phyloP scores from a whole-genome alignment of 257 asterid genomes.

The Cruciata laevipes region DNA sequence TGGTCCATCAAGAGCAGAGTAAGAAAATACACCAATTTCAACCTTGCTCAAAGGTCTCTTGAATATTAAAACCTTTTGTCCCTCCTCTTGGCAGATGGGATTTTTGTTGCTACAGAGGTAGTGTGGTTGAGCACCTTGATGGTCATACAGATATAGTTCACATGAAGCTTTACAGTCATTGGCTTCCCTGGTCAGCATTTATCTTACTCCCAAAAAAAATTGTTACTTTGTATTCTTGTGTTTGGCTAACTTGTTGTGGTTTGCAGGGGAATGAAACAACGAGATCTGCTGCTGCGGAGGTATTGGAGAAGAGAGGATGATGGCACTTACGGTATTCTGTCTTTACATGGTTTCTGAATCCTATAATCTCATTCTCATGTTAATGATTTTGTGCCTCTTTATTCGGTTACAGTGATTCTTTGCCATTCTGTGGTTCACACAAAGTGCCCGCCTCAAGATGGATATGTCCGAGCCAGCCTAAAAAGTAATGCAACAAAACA shows the following conservation, averaged over 20 bases:
- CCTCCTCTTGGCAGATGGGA: conserved; percentile 70
- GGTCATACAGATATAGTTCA: conserved; percentile 87
- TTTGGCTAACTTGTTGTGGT: conserved; percentile 16
- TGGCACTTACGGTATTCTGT: conserved; percentile 74
- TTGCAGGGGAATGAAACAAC: conserved; percentile 74
- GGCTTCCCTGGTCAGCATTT: conserved; percentile 74
- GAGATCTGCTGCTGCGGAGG: conserved; percentile 75
- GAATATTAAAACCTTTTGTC: neutral
- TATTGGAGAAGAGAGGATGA: conserved; percentile 99
- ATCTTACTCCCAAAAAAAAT: conserved; percentile 10
- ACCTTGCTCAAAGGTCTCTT: neutral
- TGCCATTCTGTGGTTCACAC: conserved; percentile 76
- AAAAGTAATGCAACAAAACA: conserved; percentile 62
- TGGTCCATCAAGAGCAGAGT: conserved; percentile 98
- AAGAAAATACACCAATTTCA: conserved; percentile 18
- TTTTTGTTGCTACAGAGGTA: conserved; percentile 64
- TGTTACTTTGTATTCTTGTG: conserved; percentile 8
- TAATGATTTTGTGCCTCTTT: neutral
- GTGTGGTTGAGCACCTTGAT: conserved; percentile 81
- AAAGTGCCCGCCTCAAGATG: conserved; percentile 68
- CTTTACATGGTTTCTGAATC: neutral
- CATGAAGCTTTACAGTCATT: conserved; percentile 60
- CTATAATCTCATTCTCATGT: conserved; percentile 2
- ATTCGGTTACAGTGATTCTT: conserved; percentile 59
- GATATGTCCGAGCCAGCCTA: conserved; percentile 76